Conservation (phyloP, 768 basidiomycete genomes). For the Kwoniella sp. region DNA sequence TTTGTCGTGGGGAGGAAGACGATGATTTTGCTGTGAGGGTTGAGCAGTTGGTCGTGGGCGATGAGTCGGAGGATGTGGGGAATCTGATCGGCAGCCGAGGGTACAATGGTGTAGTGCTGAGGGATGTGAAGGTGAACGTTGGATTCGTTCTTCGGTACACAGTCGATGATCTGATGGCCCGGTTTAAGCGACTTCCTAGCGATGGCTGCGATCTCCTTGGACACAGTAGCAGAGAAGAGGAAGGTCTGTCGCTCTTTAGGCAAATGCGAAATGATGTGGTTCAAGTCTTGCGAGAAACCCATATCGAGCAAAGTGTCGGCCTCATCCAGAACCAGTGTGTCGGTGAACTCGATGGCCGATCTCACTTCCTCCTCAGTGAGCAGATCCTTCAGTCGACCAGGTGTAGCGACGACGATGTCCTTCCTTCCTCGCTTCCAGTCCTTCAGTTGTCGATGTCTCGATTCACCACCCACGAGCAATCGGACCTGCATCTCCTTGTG, state of each 20-base stretch:
- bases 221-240: conserved; percentile 87
- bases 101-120: conserved; percentile 79
- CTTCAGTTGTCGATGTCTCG: conserved; percentile 68
- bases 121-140: conserved; percentile 72
- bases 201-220: conserved; percentile 70
- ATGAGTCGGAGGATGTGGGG: conserved; percentile 78
- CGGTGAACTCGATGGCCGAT: conserved; percentile 63
- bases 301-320: conserved; percentile 88
- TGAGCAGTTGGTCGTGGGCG: conserved; percentile 80
- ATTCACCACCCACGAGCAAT: conserved; percentile 76
- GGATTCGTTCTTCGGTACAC: conserved; percentile 65
- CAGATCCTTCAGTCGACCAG: conserved; percentile 80
- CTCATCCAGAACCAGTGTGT: conserved; percentile 83
- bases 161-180: conserved; percentile 73
- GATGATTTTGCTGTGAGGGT: conserved; percentile 72
- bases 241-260: conserved; percentile 80
- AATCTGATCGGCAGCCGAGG: conserved; percentile 68
- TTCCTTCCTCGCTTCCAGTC: conserved; percentile 67
- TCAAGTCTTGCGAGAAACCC: conserved; percentile 87
- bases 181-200: conserved; percentile 65
- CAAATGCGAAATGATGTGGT: conserved; percentile 68
- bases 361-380: conserved; percentile 66
- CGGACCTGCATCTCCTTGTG: conserved; percentile 70
- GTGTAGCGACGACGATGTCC: conserved; percentile 86
- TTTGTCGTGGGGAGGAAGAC: conserved; percentile 85